A percentile compares a stretch with the other conserved stretches of the same genome.
Conservation (phyloP, 2,329 filamentous ascomycete species). For the Alternaria panax region DNA sequence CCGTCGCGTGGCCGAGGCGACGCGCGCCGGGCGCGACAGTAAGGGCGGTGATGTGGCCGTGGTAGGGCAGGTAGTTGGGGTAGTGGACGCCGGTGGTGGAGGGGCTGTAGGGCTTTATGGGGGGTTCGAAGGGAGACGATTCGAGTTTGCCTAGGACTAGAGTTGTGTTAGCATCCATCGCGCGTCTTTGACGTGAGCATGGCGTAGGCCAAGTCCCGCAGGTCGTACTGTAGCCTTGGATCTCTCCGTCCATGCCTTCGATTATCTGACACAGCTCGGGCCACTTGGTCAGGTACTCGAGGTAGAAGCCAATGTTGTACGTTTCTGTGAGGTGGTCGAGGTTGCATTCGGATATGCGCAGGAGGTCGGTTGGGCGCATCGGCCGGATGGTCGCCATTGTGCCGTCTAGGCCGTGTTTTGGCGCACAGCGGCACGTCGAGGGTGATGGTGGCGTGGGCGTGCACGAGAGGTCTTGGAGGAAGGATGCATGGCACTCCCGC, state of each 20-base stretch:
- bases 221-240: slow-evolving; percentile 85
- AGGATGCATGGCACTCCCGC: slow-evolving; percentile 19
- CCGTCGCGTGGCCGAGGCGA: slow-evolving; percentile 84
- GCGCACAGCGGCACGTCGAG: background rate
- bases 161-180: background rate
- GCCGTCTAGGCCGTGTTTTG: background rate
- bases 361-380: slow-evolving; percentile 73
- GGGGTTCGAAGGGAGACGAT: slow-evolving; percentile 75
- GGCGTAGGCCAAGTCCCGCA: no score
- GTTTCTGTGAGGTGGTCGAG: slow-evolving; percentile 97
- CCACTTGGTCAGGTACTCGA: slow-evolving; percentile 96
- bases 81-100: slow-evolving; percentile 48
- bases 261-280: slow-evolving; percentile 92
- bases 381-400: slow-evolving; percentile 83
- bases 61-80: slow-evolving; percentile 92
- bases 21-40: slow-evolving; percentile 89
- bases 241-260: slow-evolving; percentile 83
- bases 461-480: slow-evolving; percentile 3
- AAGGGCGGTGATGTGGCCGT: slow-evolving; percentile 95
- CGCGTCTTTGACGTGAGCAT: background rate
- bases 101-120: slow-evolving; percentile 74
- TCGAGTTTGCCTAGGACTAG: slow-evolving; percentile 97
- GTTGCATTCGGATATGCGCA: slow-evolving; percentile 92
- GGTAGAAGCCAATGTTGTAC: slow-evolving; percentile 93
- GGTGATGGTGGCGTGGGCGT: background rate